Percentiles rank a stretch among this genome's conserved stretches.
Conservation (phyloP, 345 rosid genomes). For the Acer campestre region DNA sequence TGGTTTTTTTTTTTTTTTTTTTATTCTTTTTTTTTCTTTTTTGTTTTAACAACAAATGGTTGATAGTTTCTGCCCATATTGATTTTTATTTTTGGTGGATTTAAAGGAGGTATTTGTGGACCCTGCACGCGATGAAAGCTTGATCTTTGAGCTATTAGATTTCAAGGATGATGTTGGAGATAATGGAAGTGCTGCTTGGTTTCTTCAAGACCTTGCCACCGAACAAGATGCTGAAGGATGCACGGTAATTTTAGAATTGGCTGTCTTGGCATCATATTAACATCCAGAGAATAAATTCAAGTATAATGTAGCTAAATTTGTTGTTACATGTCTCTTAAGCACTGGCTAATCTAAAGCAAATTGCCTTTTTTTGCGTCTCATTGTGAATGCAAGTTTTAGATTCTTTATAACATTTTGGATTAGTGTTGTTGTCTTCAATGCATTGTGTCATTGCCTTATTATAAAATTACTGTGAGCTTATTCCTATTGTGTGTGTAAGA, state of each 20-base stretch:
- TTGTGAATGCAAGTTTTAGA: not conserved
- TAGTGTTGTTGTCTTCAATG: not conserved
- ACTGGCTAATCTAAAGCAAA: not conserved
- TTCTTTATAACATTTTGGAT: not conserved
- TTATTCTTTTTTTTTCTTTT: not conserved
- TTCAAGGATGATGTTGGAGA: constrained; percentile 59
- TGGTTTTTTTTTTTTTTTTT: not conserved
- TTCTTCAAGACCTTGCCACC: constrained; percentile 53
- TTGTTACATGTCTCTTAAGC: not conserved
- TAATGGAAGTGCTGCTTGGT: constrained; percentile 50
- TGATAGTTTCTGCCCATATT: not conserved
- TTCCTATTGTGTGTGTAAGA: not conserved
- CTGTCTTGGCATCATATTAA: not conserved
- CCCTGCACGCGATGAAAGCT: constrained; percentile 84
- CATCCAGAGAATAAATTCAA: not conserved
- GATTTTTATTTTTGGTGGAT: constrained; percentile 13
- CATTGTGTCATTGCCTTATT: not conserved
- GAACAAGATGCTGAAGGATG: constrained; percentile 64
- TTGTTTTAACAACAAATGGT: not conserved
- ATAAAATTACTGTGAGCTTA: not conserved
- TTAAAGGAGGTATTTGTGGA: constrained; percentile 78
- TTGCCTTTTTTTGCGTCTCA: not conserved
- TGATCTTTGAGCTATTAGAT: constrained; percentile 77
- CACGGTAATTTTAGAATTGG: constrained; percentile 34
- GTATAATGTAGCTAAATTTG: not conserved